Conservation (phyloP, 2,329 filamentous ascomycete genomes). For the Ophiocordyceps camponoti-leonardi region DNA sequence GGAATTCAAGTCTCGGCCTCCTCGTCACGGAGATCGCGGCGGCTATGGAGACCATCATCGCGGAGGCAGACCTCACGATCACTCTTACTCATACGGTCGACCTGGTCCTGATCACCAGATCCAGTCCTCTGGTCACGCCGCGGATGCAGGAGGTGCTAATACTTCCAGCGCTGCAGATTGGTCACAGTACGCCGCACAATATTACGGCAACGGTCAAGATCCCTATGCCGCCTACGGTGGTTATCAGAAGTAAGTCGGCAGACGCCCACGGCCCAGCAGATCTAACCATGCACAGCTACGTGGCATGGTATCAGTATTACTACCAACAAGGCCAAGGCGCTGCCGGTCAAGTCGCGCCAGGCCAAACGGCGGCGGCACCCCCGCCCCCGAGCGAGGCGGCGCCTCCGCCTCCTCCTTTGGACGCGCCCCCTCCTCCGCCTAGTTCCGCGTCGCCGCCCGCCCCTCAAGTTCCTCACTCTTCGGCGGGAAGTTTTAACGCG, state of each 20-base stretch:
- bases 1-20: slow-evolving; percentile 70
- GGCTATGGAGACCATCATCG: slow-evolving; percentile 14
- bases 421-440: slow-evolving; percentile 17
- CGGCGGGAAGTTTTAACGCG: slow-evolving; percentile 39
- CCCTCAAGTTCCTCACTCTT: slow-evolving; percentile 29
- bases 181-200: slow-evolving; percentile 17
- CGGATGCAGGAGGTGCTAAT: slow-evolving; percentile 11
- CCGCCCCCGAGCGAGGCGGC: slow-evolving; percentile 41
- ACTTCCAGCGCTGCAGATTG: slow-evolving; percentile 8
- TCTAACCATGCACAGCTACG: slow-evolving; percentile 26
- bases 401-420: slow-evolving; percentile 30
- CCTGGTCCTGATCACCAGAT: slow-evolving; percentile 10
- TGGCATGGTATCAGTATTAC: slow-evolving; percentile 61
- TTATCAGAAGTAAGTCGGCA: slow-evolving; percentile 48
- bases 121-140: slow-evolving; percentile 18
- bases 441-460: slow-evolving; percentile 36
- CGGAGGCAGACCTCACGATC: slow-evolving; percentile 9
- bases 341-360: slow-evolving; percentile 26
- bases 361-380: slow-evolving; percentile 31
- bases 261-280: neutral
- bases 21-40: slow-evolving; percentile 38
- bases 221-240: slow-evolving; percentile 87
- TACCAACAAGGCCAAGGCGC: slow-evolving; percentile 35
- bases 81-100: slow-evolving; percentile 12
- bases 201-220: slow-evolving; percentile 48